Evolutionary conservation across 2,329 filamentous ascomycete species (phyloP).

Genomic region (Ophiostoma perfectum): DNA sequence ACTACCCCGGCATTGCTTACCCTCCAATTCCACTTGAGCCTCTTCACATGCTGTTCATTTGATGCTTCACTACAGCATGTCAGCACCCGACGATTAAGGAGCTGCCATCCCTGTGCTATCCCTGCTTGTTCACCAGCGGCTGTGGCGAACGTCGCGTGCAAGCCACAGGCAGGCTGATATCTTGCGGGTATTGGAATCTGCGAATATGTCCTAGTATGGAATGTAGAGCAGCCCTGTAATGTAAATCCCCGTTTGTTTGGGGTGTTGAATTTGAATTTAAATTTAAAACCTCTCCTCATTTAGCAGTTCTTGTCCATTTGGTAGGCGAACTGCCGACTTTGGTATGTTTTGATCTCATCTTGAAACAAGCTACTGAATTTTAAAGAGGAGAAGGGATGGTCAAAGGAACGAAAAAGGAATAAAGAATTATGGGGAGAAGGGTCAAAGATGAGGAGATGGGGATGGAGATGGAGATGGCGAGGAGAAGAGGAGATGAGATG

Average conservation of each 20-base stretch:
- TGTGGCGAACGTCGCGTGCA: neutral
- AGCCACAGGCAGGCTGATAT: neutral
- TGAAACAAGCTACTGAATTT: constrained; percentile 15
- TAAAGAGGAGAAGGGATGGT: constrained; percentile 4
- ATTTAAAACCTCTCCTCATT: no score
- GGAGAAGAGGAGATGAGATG: neutral
- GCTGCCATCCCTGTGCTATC: neutral
- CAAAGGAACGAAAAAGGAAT: constrained; percentile 1
- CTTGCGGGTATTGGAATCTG: constrained; percentile 2
- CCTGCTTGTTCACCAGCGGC: neutral
- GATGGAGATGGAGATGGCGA: neutral
- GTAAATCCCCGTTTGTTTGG: neutral
- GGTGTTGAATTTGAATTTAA: neutral
- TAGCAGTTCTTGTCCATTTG: no score
- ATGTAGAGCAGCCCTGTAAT: constrained; percentile 8
- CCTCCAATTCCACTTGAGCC: neutral
- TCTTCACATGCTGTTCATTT: neutral
- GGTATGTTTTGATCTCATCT: constrained; percentile 12
- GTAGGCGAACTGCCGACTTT: constrained; percentile 6
- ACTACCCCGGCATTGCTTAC: no score
- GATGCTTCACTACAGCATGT: neutral
- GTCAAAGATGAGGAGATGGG: neutral
- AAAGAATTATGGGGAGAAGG: constrained; percentile 2
- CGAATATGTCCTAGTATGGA: neutral
- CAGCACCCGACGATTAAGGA: neutral